These are phyloP conservation scores for Fusarium marasasianum DNA, from an alignment of 2,329 filamentous ascomycete species.

Conservation along the genomic window DNA sequence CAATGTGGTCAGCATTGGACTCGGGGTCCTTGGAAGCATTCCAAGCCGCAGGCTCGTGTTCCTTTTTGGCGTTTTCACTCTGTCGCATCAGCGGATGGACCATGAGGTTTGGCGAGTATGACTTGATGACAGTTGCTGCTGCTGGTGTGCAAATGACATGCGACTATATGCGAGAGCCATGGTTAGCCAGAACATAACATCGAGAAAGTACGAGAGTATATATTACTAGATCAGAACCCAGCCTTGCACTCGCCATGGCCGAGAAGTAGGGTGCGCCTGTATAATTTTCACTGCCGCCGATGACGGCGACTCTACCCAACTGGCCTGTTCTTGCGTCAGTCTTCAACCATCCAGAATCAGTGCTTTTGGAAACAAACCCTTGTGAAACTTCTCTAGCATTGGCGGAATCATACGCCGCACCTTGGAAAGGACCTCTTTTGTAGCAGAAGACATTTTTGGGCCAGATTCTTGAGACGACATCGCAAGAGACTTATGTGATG, in stretches of 20 bases:
- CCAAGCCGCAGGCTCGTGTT: conserved; percentile 55
- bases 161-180: conserved; percentile 60
- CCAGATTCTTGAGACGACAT: conserved; percentile 39
- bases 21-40: conserved; percentile 49
- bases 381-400: conserved; percentile 95
- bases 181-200: background rate
- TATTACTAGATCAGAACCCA: conserved; percentile 89
- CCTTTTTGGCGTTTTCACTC: conserved; percentile 53
- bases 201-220: background rate
- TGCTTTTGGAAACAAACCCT: conserved; percentile 67
- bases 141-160: conserved; percentile 96
- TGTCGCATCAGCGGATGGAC: conserved; percentile 96
- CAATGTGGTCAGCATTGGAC: conserved; percentile 67
- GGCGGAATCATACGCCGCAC: conserved; percentile 92
- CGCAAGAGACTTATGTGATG: conserved; percentile 13
- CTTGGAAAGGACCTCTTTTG: conserved; percentile 79
- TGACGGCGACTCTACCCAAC: conserved; percentile 89
- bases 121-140: conserved; percentile 91
- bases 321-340: conserved; percentile 71
- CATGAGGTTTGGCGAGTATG: conserved; percentile 98
- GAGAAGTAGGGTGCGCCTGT: conserved; percentile 98
- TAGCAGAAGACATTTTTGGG: conserved; percentile 70
- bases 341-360: background rate
- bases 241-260: conserved; percentile 90
- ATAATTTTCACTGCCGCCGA: conserved; percentile 95